Evolutionary conservation across 1,284 basidiomycete species (phyloP).

Genomic region (Porodaedalea pini): DNA sequence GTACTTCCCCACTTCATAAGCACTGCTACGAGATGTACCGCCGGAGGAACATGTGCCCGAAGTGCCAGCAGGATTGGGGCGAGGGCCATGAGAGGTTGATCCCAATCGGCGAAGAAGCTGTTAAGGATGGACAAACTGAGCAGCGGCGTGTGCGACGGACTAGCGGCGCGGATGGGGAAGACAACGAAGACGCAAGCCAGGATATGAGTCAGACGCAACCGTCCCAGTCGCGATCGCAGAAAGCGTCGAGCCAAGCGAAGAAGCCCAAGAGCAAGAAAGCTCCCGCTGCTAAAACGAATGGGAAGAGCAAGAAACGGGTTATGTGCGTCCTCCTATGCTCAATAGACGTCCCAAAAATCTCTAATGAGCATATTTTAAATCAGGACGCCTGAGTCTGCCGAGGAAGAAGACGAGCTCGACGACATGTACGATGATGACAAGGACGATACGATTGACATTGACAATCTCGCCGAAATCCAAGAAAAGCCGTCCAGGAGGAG

Average conservation of each 20-base stretch:
- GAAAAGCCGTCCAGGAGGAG: slow-evolving; percentile 16
- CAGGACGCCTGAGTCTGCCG: slow-evolving; percentile 21
- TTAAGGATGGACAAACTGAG: slow-evolving; percentile 55
- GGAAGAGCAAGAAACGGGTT: slow-evolving; percentile 24
- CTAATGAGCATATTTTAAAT: background rate
- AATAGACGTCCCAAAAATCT: no score
- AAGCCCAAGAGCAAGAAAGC: slow-evolving; percentile 28
- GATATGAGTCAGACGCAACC: slow-evolving; percentile 29
- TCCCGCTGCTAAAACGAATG: slow-evolving; percentile 23
- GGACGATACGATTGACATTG: slow-evolving; percentile 28
- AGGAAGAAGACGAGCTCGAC: slow-evolving; percentile 36
- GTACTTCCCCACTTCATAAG: slow-evolving; percentile 61
- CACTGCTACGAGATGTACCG: slow-evolving; percentile 59
- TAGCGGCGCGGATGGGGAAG: slow-evolving; percentile 36
- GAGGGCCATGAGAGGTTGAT: slow-evolving; percentile 40
- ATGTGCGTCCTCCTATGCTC: background rate
- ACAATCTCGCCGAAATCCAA: slow-evolving; percentile 26
- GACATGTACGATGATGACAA: slow-evolving; percentile 30
- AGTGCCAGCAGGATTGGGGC: slow-evolving; percentile 51
- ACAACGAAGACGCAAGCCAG: slow-evolving; percentile 44
- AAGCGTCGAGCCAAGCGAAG: slow-evolving; percentile 7
- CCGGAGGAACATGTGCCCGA: slow-evolving; percentile 44
- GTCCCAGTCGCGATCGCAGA: slow-evolving; percentile 24
- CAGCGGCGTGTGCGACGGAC: slow-evolving; percentile 38
- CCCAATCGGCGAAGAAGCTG: slow-evolving; percentile 63